These are phyloP conservation scores for Trematosphaeria pertusa DNA, from an alignment of 2,329 filamentous ascomycete genomes.

Conservation along the genomic window DNA sequence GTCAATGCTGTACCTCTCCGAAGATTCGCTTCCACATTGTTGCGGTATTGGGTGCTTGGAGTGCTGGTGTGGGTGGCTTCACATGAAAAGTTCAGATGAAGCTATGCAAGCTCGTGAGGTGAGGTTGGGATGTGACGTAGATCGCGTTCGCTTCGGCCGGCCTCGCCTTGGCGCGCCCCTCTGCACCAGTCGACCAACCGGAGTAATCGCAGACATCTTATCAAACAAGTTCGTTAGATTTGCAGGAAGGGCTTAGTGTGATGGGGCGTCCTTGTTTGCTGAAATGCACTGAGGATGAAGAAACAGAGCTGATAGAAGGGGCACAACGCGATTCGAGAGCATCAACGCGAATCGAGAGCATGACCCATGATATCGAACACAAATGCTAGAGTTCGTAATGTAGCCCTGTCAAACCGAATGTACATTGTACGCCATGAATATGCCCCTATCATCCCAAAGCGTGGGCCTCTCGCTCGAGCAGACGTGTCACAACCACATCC, in stretches of 20 bases:
- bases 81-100: slow-evolving; percentile 19
- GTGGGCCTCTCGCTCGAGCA: slow-evolving; percentile 37
- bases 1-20: slow-evolving; percentile 48
- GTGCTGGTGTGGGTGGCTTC: slow-evolving; percentile 11
- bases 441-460: slow-evolving; percentile 49
- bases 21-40: slow-evolving; percentile 57
- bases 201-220: slow-evolving; percentile 5
- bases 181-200: not conserved
- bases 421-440: slow-evolving; percentile 51
- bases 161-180: slow-evolving; percentile 13
- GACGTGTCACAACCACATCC: slow-evolving; percentile 39
- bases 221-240: too few relatives aligned
- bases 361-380: too few relatives aligned
- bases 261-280: too few relatives aligned
- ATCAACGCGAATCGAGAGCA: too few relatives aligned
- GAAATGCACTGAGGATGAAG: too few relatives aligned
- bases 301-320: too few relatives aligned
- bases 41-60: slow-evolving; percentile 9
- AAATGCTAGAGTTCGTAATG: slow-evolving; percentile 39
- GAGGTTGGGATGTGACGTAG: slow-evolving; percentile 37
- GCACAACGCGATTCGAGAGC: too few relatives aligned
- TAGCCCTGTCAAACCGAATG: slow-evolving; percentile 44
- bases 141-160: slow-evolving; percentile 19
- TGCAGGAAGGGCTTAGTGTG: too few relatives aligned
- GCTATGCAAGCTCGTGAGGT: slow-evolving; percentile 25